A percentile compares a stretch with the other conserved stretches of the same genome.
phyloP scores from a whole-genome alignment of 441 rosid genomes.

The Eutrema salsugineum region DNA sequence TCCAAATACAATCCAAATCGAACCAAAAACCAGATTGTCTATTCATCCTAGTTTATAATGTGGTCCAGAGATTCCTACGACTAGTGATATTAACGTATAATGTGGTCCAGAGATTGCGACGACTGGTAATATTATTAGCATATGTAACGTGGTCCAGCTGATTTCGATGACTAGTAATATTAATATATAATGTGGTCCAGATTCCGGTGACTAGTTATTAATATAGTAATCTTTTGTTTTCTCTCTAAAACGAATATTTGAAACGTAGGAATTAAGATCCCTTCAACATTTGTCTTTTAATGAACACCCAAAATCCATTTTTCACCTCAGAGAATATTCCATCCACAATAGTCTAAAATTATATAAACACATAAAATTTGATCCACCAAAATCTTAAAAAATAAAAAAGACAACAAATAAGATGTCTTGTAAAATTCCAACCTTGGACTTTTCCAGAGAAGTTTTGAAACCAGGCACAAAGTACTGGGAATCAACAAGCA shows the following conservation, averaged over 20 bases:
- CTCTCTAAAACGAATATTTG: conserved; percentile 15
- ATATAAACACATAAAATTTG: not conserved
- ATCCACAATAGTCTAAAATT: not conserved
- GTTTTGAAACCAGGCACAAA: conserved; percentile 46
- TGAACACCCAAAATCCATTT: not conserved
- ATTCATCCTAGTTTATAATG: not conserved
- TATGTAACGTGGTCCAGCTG: conserved; percentile 6
- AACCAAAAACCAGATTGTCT: not conserved
- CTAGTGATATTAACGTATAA: not conserved
- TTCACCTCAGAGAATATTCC: conserved; percentile 11
- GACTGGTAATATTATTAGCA: not conserved
- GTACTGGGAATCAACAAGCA: conserved; percentile 42
- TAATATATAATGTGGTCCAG: not conserved
- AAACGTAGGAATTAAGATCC: conserved; percentile 16
- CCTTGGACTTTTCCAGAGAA: conserved; percentile 44
- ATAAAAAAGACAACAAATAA: not conserved
- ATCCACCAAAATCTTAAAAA: not conserved
- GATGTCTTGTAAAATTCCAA: conserved; percentile 37
- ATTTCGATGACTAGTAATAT: not conserved
- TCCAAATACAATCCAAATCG: not conserved
- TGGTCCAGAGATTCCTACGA: not conserved
- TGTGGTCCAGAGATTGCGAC: conserved; percentile 3
- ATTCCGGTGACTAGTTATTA: not conserved
- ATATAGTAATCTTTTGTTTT: conserved; percentile 9
- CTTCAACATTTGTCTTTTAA: conserved; percentile 16